Evolutionary conservation across 208 protist genomes (phyloP).

Genomic region (Hexamita inflata): DNA sequence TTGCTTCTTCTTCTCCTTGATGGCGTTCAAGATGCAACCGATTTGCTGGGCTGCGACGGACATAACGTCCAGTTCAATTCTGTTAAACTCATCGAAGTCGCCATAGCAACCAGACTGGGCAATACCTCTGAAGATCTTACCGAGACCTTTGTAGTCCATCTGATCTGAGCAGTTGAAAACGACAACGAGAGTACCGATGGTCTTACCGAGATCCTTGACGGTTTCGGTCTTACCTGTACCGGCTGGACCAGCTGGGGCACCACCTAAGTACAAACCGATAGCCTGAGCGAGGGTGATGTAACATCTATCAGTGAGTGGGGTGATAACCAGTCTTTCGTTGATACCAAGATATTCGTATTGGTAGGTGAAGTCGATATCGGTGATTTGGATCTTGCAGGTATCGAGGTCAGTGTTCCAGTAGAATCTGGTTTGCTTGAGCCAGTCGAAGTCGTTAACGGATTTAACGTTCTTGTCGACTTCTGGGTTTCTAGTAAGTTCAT

Average conservation of each 20-base stretch:
- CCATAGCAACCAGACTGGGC: constrained; percentile 65
- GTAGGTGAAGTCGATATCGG: constrained; percentile 62
- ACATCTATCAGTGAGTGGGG: constrained; percentile 61
- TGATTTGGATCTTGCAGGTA: constrained; percentile 51
- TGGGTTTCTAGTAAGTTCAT: constrained; percentile 46
- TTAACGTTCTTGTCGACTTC: constrained; percentile 39
- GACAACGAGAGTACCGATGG: constrained; percentile 62
- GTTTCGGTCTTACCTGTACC: constrained; percentile 74
- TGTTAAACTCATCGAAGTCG: constrained; percentile 72
- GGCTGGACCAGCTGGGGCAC: constrained; percentile 61
- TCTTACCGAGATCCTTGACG: constrained; percentile 64
- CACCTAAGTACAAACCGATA: constrained; percentile 60
- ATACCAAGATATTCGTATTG: constrained; percentile 62
- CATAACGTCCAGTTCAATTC: constrained; percentile 64
- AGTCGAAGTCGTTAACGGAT: constrained; percentile 56
- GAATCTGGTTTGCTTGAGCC: constrained; percentile 60
- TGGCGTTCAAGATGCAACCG: constrained; percentile 52
- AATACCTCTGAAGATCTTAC: constrained; percentile 64
- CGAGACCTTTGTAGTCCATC: constrained; percentile 58
- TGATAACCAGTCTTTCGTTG: constrained; percentile 61
- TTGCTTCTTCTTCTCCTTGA: constrained; percentile 42
- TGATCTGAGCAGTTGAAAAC: constrained; percentile 72
- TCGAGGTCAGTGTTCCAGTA: constrained; percentile 60
- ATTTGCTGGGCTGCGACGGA: constrained; percentile 67
- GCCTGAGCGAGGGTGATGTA: constrained; percentile 63